These are phyloP conservation scores for Cylindrotheca closterium DNA, from an alignment of 108 stramenopile species.

Conservation along the genomic window DNA sequence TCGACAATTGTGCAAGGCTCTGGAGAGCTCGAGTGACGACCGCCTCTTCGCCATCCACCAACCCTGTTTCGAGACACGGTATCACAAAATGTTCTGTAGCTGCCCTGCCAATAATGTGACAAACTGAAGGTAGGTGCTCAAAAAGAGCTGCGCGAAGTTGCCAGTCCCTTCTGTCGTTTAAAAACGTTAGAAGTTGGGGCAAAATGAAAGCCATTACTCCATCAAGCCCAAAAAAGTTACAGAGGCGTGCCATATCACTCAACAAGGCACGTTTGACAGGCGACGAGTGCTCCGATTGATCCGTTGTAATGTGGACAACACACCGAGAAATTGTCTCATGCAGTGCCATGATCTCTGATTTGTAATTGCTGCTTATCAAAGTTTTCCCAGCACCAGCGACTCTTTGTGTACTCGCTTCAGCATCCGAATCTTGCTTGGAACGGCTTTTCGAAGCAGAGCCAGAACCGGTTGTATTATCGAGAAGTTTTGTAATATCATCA, in stretches of 20 bases:
- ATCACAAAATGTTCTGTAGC: slow-evolving; percentile 94
- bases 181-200: slow-evolving; percentile 90
- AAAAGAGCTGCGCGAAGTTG: slow-evolving; percentile 90
- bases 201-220: slow-evolving; percentile 84
- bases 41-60: slow-evolving; percentile 85
- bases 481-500: slow-evolving; percentile 48
- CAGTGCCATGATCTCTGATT: slow-evolving; percentile 70
- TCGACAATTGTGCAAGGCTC: slow-evolving; percentile 63
- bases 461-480: slow-evolving; percentile 22
- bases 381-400: slow-evolving; percentile 26
- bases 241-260: slow-evolving; percentile 76
- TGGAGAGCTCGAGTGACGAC: slow-evolving; percentile 78
- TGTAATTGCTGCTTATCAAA: slow-evolving; percentile 65
- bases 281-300: slow-evolving; percentile 82
- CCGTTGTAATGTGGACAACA: slow-evolving; percentile 85
- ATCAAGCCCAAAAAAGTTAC: slow-evolving; percentile 92
- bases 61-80: slow-evolving; percentile 92
- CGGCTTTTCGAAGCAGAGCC: slow-evolving; percentile 14
- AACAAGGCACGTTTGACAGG: slow-evolving; percentile 84
- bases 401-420: slow-evolving; percentile 13
- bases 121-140: slow-evolving; percentile 83
- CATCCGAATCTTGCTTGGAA: slow-evolving; percentile 13
- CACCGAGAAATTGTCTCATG: slow-evolving; percentile 85
- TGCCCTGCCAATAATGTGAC: slow-evolving; percentile 85
- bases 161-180: slow-evolving; percentile 94